Evolutionary conservation across 2,329 filamentous ascomycete genomes (phyloP).

Genomic region (Penicillium brasilianum): DNA sequence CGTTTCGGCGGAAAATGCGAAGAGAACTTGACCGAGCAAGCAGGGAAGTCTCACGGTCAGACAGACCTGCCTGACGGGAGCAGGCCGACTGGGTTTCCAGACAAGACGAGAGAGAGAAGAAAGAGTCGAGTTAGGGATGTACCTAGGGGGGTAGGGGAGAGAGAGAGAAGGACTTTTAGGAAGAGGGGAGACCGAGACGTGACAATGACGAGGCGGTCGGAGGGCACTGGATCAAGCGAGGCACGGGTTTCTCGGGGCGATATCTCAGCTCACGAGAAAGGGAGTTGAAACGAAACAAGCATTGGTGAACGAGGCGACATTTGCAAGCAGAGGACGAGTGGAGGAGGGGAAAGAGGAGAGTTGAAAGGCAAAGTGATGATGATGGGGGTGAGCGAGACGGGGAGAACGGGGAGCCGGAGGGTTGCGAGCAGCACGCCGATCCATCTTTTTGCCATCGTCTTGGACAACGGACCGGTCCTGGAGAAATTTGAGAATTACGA

Average conservation of each 20-base stretch:
- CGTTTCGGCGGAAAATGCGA: conserved; percentile 13
- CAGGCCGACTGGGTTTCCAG: not conserved
- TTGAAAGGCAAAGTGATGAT: conserved; percentile 12
- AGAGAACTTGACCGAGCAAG: conserved; percentile 5
- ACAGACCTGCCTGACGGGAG: not conserved
- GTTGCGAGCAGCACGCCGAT: conserved; percentile 20
- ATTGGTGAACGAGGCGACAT: conserved; percentile 18
- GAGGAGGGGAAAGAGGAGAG: conserved; percentile 11
- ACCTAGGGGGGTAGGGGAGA: not conserved
- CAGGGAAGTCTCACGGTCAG: not conserved
- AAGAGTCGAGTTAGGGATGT: conserved; percentile 21
- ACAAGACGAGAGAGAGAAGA: not conserved
- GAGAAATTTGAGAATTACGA: not conserved
- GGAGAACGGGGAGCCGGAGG: conserved; percentile 34
- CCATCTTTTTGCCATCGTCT: not conserved
- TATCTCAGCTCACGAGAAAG: conserved; percentile 20
- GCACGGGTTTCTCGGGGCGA: conserved; percentile 24
- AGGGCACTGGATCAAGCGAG: conserved; percentile 22
- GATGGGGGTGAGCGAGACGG: conserved; percentile 20
- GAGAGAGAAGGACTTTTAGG: not conserved
- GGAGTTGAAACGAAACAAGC: conserved; percentile 11
- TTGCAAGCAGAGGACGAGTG: not conserved
- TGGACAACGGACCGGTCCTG: not conserved
- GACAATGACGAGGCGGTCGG: conserved; percentile 36
- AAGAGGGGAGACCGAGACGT: conserved; percentile 21